These are phyloP conservation scores for Hypoxylon sp. DNA, from an alignment of 2,329 filamentous ascomycete genomes.

Conservation along the genomic window DNA sequence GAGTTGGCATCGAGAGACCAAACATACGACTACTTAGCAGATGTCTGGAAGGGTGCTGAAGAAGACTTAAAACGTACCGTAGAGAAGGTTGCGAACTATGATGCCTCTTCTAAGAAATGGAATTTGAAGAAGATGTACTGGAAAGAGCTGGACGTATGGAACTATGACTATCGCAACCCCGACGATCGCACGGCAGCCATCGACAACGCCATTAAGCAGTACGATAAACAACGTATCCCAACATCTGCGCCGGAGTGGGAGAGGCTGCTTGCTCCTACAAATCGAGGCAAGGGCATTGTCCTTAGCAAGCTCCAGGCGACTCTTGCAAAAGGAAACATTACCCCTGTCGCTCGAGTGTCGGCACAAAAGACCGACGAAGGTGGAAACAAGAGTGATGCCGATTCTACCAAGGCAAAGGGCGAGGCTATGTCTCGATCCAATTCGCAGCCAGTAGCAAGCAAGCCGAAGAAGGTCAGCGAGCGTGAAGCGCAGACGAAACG, in stretches of 20 bases:
- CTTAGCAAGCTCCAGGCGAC: slow-evolving; percentile 74
- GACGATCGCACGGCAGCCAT: slow-evolving; percentile 72
- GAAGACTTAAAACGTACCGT: slow-evolving; percentile 70
- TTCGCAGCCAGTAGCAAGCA: slow-evolving; percentile 66
- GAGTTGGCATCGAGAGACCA: slow-evolving; percentile 71
- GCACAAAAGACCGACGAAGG: slow-evolving; percentile 66
- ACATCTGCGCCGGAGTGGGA: slow-evolving; percentile 73
- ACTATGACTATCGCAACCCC: slow-evolving; percentile 68
- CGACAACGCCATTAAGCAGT: slow-evolving; percentile 72
- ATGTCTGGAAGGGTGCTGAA: slow-evolving; percentile 66
- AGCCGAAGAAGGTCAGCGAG: slow-evolving; percentile 70
- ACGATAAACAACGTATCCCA: slow-evolving; percentile 71
- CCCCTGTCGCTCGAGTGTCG: slow-evolving; percentile 65
- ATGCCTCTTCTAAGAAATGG: slow-evolving; percentile 66
- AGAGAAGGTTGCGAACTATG: slow-evolving; percentile 71
- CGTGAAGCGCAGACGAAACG: slow-evolving; percentile 71
- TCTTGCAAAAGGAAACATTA: slow-evolving; percentile 67
- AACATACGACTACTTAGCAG: slow-evolving; percentile 64
- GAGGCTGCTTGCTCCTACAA: slow-evolving; percentile 69
- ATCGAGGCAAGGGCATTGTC: slow-evolving; percentile 72
- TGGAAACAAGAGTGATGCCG: slow-evolving; percentile 60
- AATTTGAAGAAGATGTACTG: slow-evolving; percentile 70
- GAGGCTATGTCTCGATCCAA: slow-evolving; percentile 66
- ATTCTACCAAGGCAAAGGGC: slow-evolving; percentile 56
- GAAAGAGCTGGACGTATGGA: slow-evolving; percentile 76